Conservation (phyloP, 179 eudicot genomes). For the Heliamphora pulchella region DNA sequence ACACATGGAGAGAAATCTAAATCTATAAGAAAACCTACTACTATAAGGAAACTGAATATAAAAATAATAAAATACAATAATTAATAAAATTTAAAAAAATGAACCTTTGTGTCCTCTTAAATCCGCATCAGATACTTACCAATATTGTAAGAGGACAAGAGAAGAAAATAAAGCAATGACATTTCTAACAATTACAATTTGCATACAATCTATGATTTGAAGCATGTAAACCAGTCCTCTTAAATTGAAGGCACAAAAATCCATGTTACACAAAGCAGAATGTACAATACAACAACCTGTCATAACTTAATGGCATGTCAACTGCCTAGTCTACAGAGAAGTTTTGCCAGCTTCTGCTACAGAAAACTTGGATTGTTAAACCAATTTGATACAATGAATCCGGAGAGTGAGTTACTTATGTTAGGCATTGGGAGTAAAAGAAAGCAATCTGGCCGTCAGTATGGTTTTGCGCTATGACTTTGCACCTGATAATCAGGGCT, state of each 20-base stretch:
- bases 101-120: too few relatives aligned
- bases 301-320: conserved; percentile 9
- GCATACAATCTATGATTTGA: conserved; percentile 1
- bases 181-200: neutral
- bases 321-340: neutral
- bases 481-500: neutral
- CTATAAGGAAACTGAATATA: too few relatives aligned
- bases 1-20: too few relatives aligned
- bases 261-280: neutral
- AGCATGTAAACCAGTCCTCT: neutral
- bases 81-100: too few relatives aligned
- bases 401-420: neutral
- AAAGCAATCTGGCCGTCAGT: neutral
- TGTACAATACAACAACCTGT: neutral
- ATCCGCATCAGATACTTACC: too few relatives aligned
- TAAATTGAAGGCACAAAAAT: neutral
- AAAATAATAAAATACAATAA: too few relatives aligned
- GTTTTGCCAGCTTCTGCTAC: neutral
- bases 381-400: too few relatives aligned
- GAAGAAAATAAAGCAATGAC: neutral
- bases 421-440: neutral
- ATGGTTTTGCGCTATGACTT: neutral
- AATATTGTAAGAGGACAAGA: neutral
- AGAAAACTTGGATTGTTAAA: neutral
- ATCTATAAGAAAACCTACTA: too few relatives aligned